These are phyloP conservation scores for Beauveria brongniartii DNA, from an alignment of 2,329 filamentous ascomycete species.

Conservation along the genomic window DNA sequence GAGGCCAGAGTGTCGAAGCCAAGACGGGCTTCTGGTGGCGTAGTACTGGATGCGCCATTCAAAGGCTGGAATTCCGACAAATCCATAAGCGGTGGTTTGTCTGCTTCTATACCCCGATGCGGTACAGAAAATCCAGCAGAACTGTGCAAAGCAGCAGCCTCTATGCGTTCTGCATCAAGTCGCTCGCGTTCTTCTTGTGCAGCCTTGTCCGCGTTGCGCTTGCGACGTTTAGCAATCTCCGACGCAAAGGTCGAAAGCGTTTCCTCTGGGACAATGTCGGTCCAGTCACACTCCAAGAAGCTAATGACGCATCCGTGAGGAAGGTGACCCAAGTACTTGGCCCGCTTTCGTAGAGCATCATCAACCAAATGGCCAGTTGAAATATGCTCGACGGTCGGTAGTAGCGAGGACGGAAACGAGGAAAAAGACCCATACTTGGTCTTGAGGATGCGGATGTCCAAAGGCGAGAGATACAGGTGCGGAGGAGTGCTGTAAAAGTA, in stretches of 20 bases:
- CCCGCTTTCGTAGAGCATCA: conserved; percentile 71
- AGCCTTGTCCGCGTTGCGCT: conserved; percentile 74
- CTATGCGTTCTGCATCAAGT: conserved; percentile 70
- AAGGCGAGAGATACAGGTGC: conserved; percentile 81
- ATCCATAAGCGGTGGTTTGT: conserved; percentile 33
- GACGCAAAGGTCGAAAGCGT: conserved; percentile 66
- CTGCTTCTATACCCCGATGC: conserved; percentile 31
- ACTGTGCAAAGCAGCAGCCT: conserved; percentile 60
- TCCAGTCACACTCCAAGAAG: conserved; percentile 93
- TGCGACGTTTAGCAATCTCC: conserved; percentile 70
- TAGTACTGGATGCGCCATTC: conserved; percentile 38
- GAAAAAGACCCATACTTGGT: conserved; percentile 79
- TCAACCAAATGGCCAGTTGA: conserved; percentile 83
- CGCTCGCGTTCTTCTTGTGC: conserved; percentile 80
- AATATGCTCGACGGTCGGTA: conserved; percentile 82
- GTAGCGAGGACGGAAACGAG: conserved; percentile 73
- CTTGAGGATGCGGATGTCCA: conserved; percentile 89
- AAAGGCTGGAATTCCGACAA: conserved; percentile 60
- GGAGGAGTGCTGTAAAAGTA: conserved; percentile 84
- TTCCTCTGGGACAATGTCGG: conserved; percentile 71
- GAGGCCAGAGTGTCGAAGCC: conserved; percentile 64
- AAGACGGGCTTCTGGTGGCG: conserved; percentile 48
- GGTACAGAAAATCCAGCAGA: conserved; percentile 31
- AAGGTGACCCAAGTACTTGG: conserved; percentile 80
- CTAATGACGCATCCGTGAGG: conserved; percentile 86